Percentiles rank a stretch among this genome's conserved stretches.
Conservation (phyloP, 1,139 yeast species). For the Hemisphaericaspora subhashii region DNA sequence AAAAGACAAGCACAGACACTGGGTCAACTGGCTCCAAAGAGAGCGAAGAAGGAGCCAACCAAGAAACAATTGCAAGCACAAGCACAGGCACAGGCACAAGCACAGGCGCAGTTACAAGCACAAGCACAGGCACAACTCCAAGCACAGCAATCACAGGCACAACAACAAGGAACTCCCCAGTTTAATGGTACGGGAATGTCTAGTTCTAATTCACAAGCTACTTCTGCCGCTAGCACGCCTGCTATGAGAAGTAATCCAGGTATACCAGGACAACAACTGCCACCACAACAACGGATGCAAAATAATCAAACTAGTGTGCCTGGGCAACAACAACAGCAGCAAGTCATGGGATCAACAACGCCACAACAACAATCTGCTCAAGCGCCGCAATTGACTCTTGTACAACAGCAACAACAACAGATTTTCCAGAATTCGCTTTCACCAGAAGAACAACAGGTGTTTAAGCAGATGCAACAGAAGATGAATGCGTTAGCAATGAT, state of each 20-base stretch:
- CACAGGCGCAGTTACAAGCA: constrained; percentile 21
- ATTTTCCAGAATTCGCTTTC: constrained; percentile 43
- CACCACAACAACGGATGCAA: constrained; percentile 23
- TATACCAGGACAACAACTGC: constrained; percentile 6
- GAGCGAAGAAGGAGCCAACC: constrained; percentile 6
- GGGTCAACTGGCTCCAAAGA: constrained; percentile 6
- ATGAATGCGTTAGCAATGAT: constrained; percentile 45
- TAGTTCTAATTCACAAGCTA: constrained; percentile 8
- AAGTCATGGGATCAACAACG: constrained; percentile 10
- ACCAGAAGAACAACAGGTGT: constrained; percentile 46
- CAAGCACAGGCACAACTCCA: constrained; percentile 9
- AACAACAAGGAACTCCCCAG: constrained; percentile 8
- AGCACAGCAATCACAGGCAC: constrained; percentile 3
- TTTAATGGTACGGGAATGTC: constrained; percentile 6
- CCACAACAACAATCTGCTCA: constrained; percentile 14
- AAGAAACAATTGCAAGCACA: constrained; percentile 8
- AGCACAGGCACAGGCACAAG: constrained; percentile 41
- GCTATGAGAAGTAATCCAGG: constrained; percentile 12
- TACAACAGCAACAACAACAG: constrained; percentile 49
- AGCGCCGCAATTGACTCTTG: constrained; percentile 20
- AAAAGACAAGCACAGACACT: constrained; percentile 8
- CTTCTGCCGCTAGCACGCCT: constrained; percentile 12
- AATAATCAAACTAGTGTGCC: not conserved
- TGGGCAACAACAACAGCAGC: constrained; percentile 21
- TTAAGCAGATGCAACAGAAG: constrained; percentile 43